Conservation (phyloP, 1,139 yeast genomes). For the Arxiozyma bovina region DNA sequence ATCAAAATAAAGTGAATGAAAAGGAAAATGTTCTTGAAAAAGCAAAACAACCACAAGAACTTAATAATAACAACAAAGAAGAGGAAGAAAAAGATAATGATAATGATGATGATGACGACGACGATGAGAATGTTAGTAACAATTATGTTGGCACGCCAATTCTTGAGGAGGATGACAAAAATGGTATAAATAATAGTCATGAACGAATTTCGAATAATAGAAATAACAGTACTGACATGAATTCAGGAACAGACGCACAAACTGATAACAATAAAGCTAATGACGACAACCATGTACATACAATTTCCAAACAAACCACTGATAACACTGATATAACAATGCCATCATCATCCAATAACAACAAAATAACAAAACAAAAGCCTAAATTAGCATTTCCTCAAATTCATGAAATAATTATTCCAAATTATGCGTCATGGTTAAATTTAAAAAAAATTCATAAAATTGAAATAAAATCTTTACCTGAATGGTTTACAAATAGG, state of each 20-base stretch:
- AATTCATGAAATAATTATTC: conserved; percentile 83
- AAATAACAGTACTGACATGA: background rate
- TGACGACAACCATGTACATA: background rate
- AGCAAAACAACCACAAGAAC: background rate
- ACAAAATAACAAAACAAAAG: background rate
- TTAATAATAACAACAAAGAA: background rate
- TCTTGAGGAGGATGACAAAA: conserved; percentile 1
- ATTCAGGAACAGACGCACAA: background rate
- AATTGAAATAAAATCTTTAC: conserved; percentile 64
- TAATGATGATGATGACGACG: conserved; percentile 5
- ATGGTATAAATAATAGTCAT: background rate
- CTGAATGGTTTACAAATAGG: conserved; percentile 76
- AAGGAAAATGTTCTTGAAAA: background rate
- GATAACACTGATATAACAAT: background rate
- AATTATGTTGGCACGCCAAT: conserved; percentile 3
- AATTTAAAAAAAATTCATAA: conserved; percentile 58
- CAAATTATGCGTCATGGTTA: conserved; percentile 92
- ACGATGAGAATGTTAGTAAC: background rate
- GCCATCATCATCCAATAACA: background rate
- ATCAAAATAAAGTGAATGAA: background rate
- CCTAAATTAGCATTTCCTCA: conserved; percentile 38
- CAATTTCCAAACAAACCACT: background rate
- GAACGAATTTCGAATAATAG: background rate
- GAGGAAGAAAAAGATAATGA: conserved; percentile 6
- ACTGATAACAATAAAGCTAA: background rate